A percentile compares a stretch with the other conserved stretches of the same genome.
Conservation (phyloP, 305 asterid species). For the Andrographis paniculata region DNA sequence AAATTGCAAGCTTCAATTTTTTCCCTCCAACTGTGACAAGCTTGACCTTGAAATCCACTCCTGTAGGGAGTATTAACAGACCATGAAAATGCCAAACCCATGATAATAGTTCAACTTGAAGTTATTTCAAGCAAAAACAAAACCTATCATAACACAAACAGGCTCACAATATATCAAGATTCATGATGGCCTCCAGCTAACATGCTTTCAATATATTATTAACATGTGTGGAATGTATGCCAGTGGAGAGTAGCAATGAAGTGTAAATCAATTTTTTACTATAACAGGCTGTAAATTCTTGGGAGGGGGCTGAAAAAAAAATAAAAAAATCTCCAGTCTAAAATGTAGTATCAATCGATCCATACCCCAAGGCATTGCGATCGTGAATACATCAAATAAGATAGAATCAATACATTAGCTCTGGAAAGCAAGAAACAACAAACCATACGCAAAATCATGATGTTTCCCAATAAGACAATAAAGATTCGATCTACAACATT, state of each 20-base stretch:
- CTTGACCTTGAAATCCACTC: conserved; percentile 88
- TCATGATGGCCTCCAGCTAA: conserved; percentile 4
- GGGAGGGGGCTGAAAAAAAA: not conserved
- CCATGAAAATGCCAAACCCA: conserved; percentile 6
- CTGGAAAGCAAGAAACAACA: not conserved
- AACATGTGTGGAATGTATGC: not conserved
- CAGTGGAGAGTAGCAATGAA: not conserved
- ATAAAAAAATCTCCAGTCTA: not conserved
- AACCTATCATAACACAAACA: not conserved
- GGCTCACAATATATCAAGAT: not conserved
- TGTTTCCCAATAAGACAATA: conserved; percentile 1
- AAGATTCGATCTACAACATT: not conserved
- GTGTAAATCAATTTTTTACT: not conserved
- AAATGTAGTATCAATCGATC: not conserved
- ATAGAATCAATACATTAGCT: not conserved
- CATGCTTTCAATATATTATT: not conserved
- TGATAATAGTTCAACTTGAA: not conserved
- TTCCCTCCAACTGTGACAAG: conserved; percentile 79
- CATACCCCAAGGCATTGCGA: not conserved
- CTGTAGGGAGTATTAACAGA: conserved; percentile 19
- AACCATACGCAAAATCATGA: not conserved
- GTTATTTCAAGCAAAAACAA: not conserved
- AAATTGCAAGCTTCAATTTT: conserved; percentile 90
- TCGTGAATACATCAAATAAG: not conserved
- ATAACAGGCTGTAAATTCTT: too few relatives aligned